Evolutionary conservation across 352 stramenopile genomes (phyloP).

Genomic region (Pythium plurisporium): DNA sequence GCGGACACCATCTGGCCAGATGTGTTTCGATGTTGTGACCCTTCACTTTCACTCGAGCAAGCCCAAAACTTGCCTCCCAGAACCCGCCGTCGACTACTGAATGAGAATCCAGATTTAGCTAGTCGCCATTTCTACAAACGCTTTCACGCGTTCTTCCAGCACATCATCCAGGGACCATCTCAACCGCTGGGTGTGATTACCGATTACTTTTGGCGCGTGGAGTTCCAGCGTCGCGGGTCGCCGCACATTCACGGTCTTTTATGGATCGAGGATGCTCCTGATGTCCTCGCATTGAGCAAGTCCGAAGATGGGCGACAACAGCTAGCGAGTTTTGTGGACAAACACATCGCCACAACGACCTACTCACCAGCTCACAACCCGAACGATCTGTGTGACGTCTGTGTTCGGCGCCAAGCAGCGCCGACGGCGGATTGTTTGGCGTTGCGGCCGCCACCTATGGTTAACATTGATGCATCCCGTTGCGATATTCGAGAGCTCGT

Average conservation of each 20-base stretch:
- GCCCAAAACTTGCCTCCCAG: neutral
- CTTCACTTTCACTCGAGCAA: neutral
- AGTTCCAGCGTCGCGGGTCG: neutral
- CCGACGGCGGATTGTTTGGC: no score
- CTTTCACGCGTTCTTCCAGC: slow-evolving; percentile 22
- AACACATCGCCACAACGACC: neutral
- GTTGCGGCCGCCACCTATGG: no score
- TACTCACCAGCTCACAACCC: no score
- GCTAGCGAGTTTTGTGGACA: neutral
- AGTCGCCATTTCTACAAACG: slow-evolving; percentile 14
- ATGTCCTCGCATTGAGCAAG: neutral
- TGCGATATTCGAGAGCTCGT: no score
- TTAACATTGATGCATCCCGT: no score
- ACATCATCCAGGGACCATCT: slow-evolving; percentile 2
- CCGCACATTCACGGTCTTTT: slow-evolving; percentile 3
- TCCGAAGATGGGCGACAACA: neutral
- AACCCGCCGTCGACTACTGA: slow-evolving; percentile 2
- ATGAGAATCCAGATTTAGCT: slow-evolving; percentile 22
- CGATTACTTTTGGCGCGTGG: neutral
- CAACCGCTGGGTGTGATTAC: neutral
- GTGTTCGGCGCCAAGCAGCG: neutral
- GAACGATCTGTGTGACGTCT: neutral
- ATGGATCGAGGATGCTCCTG: neutral
- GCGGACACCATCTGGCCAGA: slow-evolving; percentile 27
- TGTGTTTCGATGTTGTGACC: slow-evolving; percentile 22